Evolutionary conservation across 2,329 filamentous ascomycete genomes (phyloP), one percentile per base, ranked within the genome.

Genomic region (Trichoderma pleuroti): DNA sequence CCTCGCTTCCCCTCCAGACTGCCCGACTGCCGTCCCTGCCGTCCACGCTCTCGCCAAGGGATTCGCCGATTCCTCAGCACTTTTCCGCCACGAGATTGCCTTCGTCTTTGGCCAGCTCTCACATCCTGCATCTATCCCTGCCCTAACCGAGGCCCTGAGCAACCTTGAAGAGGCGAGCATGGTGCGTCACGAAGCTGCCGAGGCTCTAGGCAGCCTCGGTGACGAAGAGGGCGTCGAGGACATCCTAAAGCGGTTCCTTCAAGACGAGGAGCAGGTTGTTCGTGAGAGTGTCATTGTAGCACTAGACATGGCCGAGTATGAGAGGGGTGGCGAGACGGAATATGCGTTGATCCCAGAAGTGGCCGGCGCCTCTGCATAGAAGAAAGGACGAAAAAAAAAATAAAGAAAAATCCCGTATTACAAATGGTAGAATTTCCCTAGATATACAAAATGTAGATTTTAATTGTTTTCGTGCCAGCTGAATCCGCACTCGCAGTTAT

Each of bases 81-180:
- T 99, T 9, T 98, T 99, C 87, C 91, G 96, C 75, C 96, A 99
- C 83, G 96, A 99, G 80, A 94, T 99, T 74, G 96, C 96, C 16
- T 99, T 99, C 80, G 96, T 99, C 16, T 99, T 99, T 76, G 96
- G 96, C 69, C 96, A 99, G 81, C 86, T 99, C 66, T 94, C 92
- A 69, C 96, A 99, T 78, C 96, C 96, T 1, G 95, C 95, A n/a
- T 97, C 94, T 1, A 98, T 99, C 75, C 94, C 96, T 5, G 93
- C 93, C 72, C 87, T 99, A 71, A 91, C 92, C 18, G 89, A 88
- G 65, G 90, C 92, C 1, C 85, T 99, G 71, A 92, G 92, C 76
- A 87, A 99, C 80, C 83, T 88, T 62, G 85, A 92, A 69, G 96
- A 99, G 83, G 92, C 89, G 28, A 94, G 94, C 77, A 99, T 99